Conservation (phyloP, 306 rosid genomes). For the Acacia melanoxylon region DNA sequence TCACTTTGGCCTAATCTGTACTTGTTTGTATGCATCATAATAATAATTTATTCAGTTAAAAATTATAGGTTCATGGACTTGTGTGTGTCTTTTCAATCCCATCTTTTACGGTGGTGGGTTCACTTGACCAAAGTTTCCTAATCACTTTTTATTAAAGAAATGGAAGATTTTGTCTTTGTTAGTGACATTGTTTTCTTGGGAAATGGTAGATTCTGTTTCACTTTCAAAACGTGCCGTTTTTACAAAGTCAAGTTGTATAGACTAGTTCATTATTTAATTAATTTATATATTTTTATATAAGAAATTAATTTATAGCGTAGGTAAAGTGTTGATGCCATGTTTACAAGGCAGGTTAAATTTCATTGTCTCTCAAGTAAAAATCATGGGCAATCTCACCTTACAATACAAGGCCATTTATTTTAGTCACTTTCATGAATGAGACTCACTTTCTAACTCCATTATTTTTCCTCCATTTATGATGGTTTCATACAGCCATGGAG, state of each 20-base stretch:
- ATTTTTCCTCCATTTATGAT: neutral
- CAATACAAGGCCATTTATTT: neutral
- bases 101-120: neutral
- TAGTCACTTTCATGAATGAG: neutral
- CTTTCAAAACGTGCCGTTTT: constrained; percentile 24
- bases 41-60: neutral
- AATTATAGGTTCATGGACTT: neutral
- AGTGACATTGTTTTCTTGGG: neutral
- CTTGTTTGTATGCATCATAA: neutral
- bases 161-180: neutral
- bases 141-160: neutral
- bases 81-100: neutral
- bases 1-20: neutral
- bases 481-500: neutral
- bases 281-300: no score
- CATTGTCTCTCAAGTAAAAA: constrained; percentile 4
- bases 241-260: constrained; percentile 2
- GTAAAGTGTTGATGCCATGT: constrained; percentile 13
- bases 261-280: neutral
- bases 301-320: no score
- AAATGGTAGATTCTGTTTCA: constrained; percentile 12
- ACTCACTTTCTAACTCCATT: neutral
- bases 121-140: neutral
- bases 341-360: constrained; percentile 20
- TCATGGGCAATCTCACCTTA: neutral